phyloP scores from a whole-genome alignment of 2,329 filamentous ascomycete genomes.

The Diaporthe sp. region DNA sequence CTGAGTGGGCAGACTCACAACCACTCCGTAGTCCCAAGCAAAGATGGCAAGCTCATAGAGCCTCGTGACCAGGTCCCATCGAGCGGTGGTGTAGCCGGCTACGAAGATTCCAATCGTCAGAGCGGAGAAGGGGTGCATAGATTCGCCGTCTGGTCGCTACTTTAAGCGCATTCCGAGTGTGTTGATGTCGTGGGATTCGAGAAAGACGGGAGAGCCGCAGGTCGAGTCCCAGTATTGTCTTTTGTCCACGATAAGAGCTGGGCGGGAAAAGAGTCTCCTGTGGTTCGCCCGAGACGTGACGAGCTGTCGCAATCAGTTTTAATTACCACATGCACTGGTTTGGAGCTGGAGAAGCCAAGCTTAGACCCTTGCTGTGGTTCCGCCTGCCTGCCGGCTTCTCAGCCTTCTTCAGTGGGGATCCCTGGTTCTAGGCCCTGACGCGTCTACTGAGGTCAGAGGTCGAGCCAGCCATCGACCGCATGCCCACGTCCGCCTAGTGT shows the following conservation, averaged over 20 bases:
- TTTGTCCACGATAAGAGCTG: slow-evolving; percentile 25
- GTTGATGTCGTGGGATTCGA: slow-evolving; percentile 1
- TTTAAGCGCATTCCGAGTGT: slow-evolving; percentile 58
- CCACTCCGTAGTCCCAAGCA: slow-evolving; percentile 98
- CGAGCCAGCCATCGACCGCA: neutral
- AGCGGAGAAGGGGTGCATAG: slow-evolving; percentile 98
- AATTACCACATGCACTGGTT: slow-evolving; percentile 29
- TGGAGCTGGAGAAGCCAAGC: slow-evolving; percentile 30
- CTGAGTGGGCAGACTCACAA: slow-evolving; percentile 70
- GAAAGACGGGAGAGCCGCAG: neutral
- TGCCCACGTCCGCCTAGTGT: neutral
- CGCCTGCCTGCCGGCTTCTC: slow-evolving; percentile 23
- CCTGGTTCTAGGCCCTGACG: slow-evolving; percentile 18
- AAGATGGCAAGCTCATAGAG: slow-evolving; percentile 98
- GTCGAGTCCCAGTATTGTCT: neutral
- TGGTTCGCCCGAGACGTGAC: slow-evolving; percentile 21
- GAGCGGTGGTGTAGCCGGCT: slow-evolving; percentile 98
- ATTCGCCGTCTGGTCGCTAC: slow-evolving; percentile 56
- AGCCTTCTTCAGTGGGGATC: slow-evolving; percentile 27
- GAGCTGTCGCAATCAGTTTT: slow-evolving; percentile 32
- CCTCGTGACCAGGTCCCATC: slow-evolving; percentile 97
- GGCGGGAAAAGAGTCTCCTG: neutral
- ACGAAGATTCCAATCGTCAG: slow-evolving; percentile 98
- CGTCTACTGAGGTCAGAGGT: neutral
- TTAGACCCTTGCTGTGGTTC: slow-evolving; percentile 7